Percentiles rank a stretch among this genome's conserved stretches.
Evolutionary conservation across 441 rosid genomes (phyloP).

Genomic region (Raphanus hybrid): DNA sequence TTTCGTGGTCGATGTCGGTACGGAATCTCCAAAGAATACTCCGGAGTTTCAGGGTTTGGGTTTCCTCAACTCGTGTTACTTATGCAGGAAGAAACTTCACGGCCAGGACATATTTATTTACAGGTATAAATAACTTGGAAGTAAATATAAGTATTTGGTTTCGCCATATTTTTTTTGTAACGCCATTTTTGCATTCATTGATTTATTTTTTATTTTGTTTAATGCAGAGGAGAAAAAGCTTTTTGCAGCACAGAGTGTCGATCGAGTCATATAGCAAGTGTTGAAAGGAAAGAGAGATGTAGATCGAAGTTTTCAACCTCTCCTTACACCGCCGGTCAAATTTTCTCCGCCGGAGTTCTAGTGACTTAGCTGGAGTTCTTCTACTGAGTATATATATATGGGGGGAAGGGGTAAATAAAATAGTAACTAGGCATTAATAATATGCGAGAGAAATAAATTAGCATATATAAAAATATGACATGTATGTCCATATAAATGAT

Average conservation of each 20-base stretch:
- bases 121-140: constrained; percentile 48
- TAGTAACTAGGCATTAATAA: constrained; percentile 13
- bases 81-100: constrained; percentile 64
- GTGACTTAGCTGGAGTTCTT: constrained; percentile 51
- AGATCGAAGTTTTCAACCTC: constrained; percentile 52
- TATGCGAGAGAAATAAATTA: constrained; percentile 14
- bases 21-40: constrained; percentile 34
- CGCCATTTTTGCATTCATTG: not conserved
- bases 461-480: constrained; percentile 29
- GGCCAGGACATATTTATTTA: constrained; percentile 74
- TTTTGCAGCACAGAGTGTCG: constrained; percentile 74
- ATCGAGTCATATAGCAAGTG: constrained; percentile 55
- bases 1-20: constrained; percentile 18
- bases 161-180: not conserved
- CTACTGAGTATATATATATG: not conserved
- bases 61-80: constrained; percentile 60
- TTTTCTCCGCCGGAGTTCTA: constrained; percentile 67
- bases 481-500: constrained; percentile 32
- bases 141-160: not conserved
- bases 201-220: constrained; percentile 5
- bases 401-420: constrained; percentile 35
- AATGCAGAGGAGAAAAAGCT: constrained; percentile 70
- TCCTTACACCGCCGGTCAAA: constrained; percentile 53
- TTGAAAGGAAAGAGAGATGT: constrained; percentile 61
- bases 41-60: constrained; percentile 40